phyloP scores from a whole-genome alignment of 768 basidiomycete species.

The Suillus lakei region DNA sequence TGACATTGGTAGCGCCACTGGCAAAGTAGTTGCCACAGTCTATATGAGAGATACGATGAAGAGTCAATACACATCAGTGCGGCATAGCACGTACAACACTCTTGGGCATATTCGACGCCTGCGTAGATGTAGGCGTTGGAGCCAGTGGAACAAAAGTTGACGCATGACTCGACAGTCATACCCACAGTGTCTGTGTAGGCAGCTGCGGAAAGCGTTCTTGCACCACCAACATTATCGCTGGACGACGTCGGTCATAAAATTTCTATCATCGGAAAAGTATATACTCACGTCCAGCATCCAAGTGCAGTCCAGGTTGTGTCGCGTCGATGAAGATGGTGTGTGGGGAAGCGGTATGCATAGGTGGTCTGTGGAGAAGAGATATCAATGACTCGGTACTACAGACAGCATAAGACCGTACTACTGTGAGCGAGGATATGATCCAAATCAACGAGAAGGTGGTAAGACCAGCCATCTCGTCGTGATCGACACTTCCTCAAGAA shows the following conservation, averaged over 20 bases:
- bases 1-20: slow-evolving; percentile 48
- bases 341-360: neutral
- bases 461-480: neutral
- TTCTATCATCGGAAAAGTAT: slow-evolving; percentile 16
- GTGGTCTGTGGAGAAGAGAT: neutral
- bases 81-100: slow-evolving; percentile 56
- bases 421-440: neutral
- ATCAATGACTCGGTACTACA: neutral
- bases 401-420: neutral
- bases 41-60: slow-evolving; percentile 29
- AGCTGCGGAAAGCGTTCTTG: slow-evolving; percentile 60
- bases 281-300: slow-evolving; percentile 67
- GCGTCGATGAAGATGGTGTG: slow-evolving; percentile 18
- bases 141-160: slow-evolving; percentile 45
- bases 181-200: slow-evolving; percentile 47
- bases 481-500: neutral
- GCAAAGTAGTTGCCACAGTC: slow-evolving; percentile 67
- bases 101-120: slow-evolving; percentile 68
- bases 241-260: slow-evolving; percentile 10
- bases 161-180: slow-evolving; percentile 67
- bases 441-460: slow-evolving; percentile 2
- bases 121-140: slow-evolving; percentile 57
- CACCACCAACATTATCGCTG: slow-evolving; percentile 57
- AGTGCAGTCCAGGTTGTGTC: slow-evolving; percentile 57
- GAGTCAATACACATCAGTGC: slow-evolving; percentile 7